phyloP scores from a whole-genome alignment of 1,139 yeast species.

The Yamadazyma atmosphaerica region DNA sequence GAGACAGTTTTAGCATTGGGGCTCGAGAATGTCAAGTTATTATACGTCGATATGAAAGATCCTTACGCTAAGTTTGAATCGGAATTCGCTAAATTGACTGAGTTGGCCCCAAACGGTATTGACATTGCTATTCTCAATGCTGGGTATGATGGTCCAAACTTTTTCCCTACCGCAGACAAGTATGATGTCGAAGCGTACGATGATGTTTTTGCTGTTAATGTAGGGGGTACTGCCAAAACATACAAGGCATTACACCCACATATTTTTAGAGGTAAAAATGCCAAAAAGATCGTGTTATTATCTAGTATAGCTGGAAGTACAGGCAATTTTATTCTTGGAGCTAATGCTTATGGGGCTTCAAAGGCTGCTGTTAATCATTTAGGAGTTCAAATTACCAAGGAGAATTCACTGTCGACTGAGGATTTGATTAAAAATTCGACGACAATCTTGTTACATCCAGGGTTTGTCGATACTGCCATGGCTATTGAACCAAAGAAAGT shows the following conservation, averaged over 20 bases:
- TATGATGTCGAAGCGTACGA: constrained; percentile 11
- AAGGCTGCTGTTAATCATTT: constrained; percentile 15
- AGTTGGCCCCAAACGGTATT: constrained; percentile 13
- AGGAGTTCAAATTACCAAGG: constrained; percentile 11
- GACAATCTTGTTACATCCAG: constrained; percentile 13
- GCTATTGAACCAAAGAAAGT: constrained; percentile 5
- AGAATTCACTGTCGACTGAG: constrained; percentile 5
- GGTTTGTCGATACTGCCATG: constrained; percentile 13
- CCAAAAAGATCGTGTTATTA: constrained; percentile 12
- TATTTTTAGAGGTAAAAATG: constrained; percentile 9
- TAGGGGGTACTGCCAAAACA: constrained; percentile 14
- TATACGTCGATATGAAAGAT: constrained; percentile 11
- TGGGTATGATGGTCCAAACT: constrained; percentile 7
- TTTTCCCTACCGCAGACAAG: constrained; percentile 4
- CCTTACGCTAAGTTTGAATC: constrained; percentile 8
- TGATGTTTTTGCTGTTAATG: constrained; percentile 9
- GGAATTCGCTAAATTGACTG: constrained; percentile 10
- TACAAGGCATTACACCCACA: constrained; percentile 13
- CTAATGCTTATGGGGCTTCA: constrained; percentile 16
- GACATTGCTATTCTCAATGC: constrained; percentile 14
- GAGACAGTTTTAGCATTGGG: not conserved
- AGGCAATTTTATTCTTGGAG: constrained; percentile 1
- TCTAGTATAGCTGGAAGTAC: constrained; percentile 9
- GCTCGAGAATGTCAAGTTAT: constrained; percentile 14
- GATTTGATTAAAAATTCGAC: constrained; percentile 7